A percentile compares a stretch with the other conserved stretches of the same genome.
Conservation (phyloP, 352 stramenopile genomes). For the Globisporangium emineosum region DNA sequence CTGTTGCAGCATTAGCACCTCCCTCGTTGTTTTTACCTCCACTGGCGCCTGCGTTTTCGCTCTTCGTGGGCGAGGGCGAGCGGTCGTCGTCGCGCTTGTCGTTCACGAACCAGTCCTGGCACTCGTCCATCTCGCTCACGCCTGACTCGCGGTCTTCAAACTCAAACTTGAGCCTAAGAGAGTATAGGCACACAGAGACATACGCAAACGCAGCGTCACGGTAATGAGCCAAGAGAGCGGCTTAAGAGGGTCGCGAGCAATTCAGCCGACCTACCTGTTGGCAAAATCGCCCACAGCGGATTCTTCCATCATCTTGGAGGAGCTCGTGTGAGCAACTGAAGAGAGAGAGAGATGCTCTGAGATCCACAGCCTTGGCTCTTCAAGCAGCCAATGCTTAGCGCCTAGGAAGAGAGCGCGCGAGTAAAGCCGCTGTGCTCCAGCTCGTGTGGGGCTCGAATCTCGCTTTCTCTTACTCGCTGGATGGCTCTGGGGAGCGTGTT, state of each 20-base stretch:
- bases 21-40: constrained; percentile 8
- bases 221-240: too few species aligned
- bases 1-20: neutral
- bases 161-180: constrained; percentile 42
- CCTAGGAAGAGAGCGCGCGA: too few species aligned
- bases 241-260: too few species aligned
- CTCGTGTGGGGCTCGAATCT: neutral
- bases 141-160: constrained; percentile 64
- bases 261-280: constrained; percentile 46
- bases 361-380: neutral
- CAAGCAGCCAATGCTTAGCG: neutral
- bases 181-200: too few species aligned
- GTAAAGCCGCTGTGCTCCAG: neutral
- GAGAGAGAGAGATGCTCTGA: neutral
- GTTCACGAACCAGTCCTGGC: constrained; percentile 83
- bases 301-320: constrained; percentile 44
- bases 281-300: constrained; percentile 58
- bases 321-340: neutral
- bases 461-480: neutral
- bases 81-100: constrained; percentile 39
- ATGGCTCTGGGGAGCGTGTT: neutral
- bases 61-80: constrained; percentile 27
- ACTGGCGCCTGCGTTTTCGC: constrained; percentile 10
- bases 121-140: constrained; percentile 50
- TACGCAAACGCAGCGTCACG: too few species aligned